A percentile compares a stretch with the other conserved stretches of the same genome.
Evolutionary conservation across 1,284 basidiomycete genomes (phyloP).

Genomic region (Rhizopogon hawkerae): DNA sequence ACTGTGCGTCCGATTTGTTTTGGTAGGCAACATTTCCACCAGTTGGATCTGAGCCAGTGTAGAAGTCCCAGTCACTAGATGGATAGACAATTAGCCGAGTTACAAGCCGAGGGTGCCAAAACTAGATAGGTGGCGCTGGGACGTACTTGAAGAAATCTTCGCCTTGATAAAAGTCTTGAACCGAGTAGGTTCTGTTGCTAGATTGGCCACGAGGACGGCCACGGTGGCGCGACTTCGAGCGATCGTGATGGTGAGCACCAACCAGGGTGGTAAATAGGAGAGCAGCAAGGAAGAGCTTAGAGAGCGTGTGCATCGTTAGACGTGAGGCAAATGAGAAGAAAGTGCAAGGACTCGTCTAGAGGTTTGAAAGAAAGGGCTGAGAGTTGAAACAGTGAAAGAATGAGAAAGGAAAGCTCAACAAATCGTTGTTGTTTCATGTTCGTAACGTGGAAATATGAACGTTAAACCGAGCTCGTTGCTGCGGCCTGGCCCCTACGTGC

Average conservation of each 20-base stretch:
- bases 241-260: conserved; percentile 18
- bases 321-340: conserved; percentile 7
- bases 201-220: neutral
- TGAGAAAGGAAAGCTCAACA: conserved; percentile 3
- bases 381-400: conserved; percentile 6
- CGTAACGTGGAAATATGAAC: neutral
- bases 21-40: conserved; percentile 55
- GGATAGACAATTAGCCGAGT: neutral
- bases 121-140: neutral
- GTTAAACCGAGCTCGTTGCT: neutral
- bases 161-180: conserved; percentile 22
- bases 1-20: conserved; percentile 35
- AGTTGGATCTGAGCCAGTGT: conserved; percentile 55
- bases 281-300: conserved; percentile 14
- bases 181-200: conserved; percentile 12
- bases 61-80: conserved; percentile 55
- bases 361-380: conserved; percentile 1
- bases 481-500: neutral
- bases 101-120: neutral
- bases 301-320: conserved; percentile 23
- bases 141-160: conserved; percentile 26
- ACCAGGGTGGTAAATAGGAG: conserved; percentile 22
- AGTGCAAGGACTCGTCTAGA: neutral
- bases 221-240: conserved; percentile 15
- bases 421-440: neutral